Evolutionary conservation across 192 early-diverging fungal genomes (phyloP), one percentile per base, ranked within the genome.

Genomic region (Backusella sp.): DNA sequence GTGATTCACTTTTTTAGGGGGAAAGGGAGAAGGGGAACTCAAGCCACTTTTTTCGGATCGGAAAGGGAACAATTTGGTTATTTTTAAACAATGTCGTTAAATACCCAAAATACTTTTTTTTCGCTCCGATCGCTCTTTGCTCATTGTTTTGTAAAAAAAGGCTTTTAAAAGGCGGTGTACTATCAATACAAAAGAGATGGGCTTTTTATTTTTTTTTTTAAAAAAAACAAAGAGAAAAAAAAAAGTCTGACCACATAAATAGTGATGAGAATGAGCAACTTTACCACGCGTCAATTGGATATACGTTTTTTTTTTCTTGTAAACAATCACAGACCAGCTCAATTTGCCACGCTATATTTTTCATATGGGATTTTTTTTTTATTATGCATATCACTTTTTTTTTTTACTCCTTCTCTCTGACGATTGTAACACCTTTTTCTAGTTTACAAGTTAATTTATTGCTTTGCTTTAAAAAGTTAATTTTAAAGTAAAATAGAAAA

Each of bases 21-120:
- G n/a, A n/a, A 23, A 59, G 21, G 52, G 52, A n/a, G 52, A 7
- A n/a, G 52, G 5, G 21, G 9, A 56, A 56, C 17, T 23, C 56
- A 59, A 59, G 56, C 56, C 56, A 59, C 23, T 59, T 59, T 59
- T 59, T 59, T 59, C 56, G 56, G 56, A 59, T 59, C 56, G 56
- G 56, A 59, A 59, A 23, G 49, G 49, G 32, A 32, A 32, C 32
- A 32, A n/a, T 7, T 12, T 23, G 21, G 21, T 59, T 59, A 59
- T 59, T 59, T 59, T 26, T 59, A 23, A 21, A 23, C 15, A 59
- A 59, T 26, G 5, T 59, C 23, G 56, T 28, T 59, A 32, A 32
- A 32, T 32, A 32, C 32, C 1, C 30, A 32, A 32, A 32, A 32
- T 32, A 59, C 56, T n/a, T 59, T 53, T 59, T 59, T 26, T 59